These are phyloP conservation scores for Nemania diffusa DNA, from an alignment of 2,329 filamentous ascomycete species.

Conservation along the genomic window DNA sequence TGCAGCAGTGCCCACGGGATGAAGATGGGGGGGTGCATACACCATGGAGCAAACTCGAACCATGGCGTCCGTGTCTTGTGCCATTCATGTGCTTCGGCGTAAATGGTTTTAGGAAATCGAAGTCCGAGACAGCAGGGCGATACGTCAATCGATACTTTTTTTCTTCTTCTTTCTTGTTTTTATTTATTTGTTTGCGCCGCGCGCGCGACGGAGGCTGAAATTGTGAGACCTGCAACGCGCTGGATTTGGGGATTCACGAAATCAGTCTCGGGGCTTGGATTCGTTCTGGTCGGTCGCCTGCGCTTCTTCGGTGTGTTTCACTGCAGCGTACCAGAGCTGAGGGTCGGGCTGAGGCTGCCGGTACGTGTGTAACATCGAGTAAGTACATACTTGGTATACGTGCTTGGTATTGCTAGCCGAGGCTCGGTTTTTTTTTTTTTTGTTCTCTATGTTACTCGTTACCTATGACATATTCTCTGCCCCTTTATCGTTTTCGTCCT, in stretches of 20 bases:
- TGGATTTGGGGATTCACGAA: too few species aligned
- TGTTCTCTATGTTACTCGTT: background rate
- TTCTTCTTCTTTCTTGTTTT: too few species aligned
- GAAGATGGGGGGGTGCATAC: too few species aligned
- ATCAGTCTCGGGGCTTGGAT: background rate
- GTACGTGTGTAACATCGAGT: conserved; percentile 6
- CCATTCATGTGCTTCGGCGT: conserved; percentile 15
- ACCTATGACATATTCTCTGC: background rate
- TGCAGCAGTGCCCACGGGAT: background rate
- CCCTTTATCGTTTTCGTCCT: background rate
- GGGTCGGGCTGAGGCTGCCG: background rate
- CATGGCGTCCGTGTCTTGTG: conserved; percentile 9
- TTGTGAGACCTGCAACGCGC: too few species aligned
- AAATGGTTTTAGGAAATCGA: conserved; percentile 15
- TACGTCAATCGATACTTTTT: too few species aligned
- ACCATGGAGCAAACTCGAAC: background rate
- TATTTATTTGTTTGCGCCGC: too few species aligned
- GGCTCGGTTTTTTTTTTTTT: background rate
- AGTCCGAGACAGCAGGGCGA: conserved; percentile 12
- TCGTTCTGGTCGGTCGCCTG: background rate
- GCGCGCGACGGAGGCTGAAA: too few species aligned
- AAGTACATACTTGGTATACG: too few species aligned
- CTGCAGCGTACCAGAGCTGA: conserved; percentile 12
- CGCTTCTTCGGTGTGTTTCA: conserved; percentile 4
- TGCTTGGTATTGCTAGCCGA: background rate